Evolutionary conservation across 495 filamentous ascomycete genomes (phyloP), one percentile per base, ranked within the genome.

Genomic region (Tetracladium marchalianum): DNA sequence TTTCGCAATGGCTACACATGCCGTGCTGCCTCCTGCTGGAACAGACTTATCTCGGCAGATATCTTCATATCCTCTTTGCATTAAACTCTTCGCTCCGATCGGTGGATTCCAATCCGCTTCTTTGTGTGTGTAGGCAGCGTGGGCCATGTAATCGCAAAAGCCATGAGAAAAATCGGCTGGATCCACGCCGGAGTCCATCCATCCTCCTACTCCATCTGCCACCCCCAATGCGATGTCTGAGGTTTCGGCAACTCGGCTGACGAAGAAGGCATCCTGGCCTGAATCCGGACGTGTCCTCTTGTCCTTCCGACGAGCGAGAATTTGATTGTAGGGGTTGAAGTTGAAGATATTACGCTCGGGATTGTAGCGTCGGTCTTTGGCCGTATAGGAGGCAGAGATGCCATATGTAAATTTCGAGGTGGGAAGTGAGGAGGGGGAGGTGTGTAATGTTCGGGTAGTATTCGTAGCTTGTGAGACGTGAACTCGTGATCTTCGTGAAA

Each of bases 261-360:
- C 80, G 65, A 99, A 97, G 63, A 96, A 97, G 31, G 93, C 85
- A 76, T 99, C 92, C 61, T 97, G 88, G 10, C 92, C 92, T 41
- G 83, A 87, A 39, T 81, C 80, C 10, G 82, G 81, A n/a, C 85
- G 72, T 43, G 66, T 67, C 44, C 66, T 66, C 62, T 70, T 79
- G 49, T 64, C 65, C 41, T 61, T 63, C 51, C 61, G 68, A 48
- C 57, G 74, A 47, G 67, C 76, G 52, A 57, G 73, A 50, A 73
- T 78, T 49, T 60, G 69, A 54, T 73, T 68, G 47, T 74, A 73
- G 27, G 82, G 80, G 55, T 85, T 79, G 70, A 89, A 90, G 58
- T 82, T 79, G 64, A 86, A 89, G 37, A 79, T 63, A 63, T 92
- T 80, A 27, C 71, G 73, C 11, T 72, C 64, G 10, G 85, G 80